These are phyloP conservation scores for Paramecium octaurelia DNA, from an alignment of 73 alveolate genomes.

Conservation along the genomic window DNA sequence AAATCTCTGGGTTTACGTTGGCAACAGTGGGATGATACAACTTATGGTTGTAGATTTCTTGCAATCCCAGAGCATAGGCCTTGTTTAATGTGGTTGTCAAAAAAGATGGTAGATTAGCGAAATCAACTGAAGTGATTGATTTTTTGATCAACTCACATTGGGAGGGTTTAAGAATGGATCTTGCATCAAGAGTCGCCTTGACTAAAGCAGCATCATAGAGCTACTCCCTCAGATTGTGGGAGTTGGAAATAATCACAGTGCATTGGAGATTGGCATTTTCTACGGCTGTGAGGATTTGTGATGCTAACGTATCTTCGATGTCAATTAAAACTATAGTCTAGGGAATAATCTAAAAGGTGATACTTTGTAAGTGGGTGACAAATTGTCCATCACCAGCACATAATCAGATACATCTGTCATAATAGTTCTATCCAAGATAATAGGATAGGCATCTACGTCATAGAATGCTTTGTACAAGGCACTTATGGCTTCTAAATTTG, in stretches of 20 bases:
- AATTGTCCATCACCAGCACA: constrained; percentile 58
- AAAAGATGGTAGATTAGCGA: background rate
- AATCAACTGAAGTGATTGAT: background rate
- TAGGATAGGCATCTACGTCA: constrained; percentile 77
- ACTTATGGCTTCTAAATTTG: constrained; percentile 67
- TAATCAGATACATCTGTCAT: constrained; percentile 59
- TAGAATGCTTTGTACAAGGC: constrained; percentile 66
- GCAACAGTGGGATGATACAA: background rate
- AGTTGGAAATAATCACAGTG: background rate
- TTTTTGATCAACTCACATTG: background rate
- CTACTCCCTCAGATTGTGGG: background rate
- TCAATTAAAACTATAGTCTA: constrained; percentile 35
- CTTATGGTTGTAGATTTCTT: background rate
- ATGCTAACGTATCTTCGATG: background rate
- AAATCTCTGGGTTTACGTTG: background rate
- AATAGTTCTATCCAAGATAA: constrained; percentile 59
- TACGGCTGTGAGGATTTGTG: background rate
- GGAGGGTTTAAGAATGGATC: background rate
- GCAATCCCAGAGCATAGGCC: background rate
- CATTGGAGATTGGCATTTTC: background rate
- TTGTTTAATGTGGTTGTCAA: background rate
- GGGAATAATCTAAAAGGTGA: background rate
- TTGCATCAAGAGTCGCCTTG: background rate
- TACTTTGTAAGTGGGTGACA: constrained; percentile 65
- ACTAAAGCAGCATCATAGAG: constrained; percentile 25